A percentile compares a stretch with the other conserved stretches of the same genome.
Conservation (phyloP, 106 monocot species). For the Posidonia australis region DNA sequence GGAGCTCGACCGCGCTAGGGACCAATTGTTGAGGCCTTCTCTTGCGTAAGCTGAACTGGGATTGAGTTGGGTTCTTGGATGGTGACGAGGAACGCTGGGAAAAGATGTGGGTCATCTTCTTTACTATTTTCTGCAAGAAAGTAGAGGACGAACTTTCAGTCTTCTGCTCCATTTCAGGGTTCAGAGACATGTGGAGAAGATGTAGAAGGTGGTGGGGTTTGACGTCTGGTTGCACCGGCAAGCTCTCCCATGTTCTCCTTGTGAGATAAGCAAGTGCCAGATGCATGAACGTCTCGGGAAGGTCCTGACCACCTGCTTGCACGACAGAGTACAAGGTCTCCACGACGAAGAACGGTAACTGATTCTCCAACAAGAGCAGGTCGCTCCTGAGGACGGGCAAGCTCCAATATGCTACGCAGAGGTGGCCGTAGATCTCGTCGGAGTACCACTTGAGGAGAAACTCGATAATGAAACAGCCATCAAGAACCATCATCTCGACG, state of each 20-base stretch:
- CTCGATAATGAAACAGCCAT: constrained; percentile 24
- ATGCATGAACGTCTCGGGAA: background rate
- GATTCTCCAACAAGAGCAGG: constrained; percentile 26
- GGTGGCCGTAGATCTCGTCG: background rate
- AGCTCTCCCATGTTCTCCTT: background rate
- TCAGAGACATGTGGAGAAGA: constrained; percentile 9
- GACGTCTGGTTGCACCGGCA: background rate
- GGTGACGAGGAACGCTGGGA: too few relatives aligned
- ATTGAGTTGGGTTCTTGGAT: background rate
- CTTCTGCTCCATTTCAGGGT: background rate
- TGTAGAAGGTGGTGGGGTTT: constrained; percentile 18
- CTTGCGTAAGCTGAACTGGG: background rate
- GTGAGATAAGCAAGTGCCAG: background rate
- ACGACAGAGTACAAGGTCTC: constrained; percentile 1
- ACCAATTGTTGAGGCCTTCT: background rate
- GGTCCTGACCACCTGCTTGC: background rate
- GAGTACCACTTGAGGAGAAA: constrained; percentile 1
- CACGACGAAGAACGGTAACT: constrained; percentile 22
- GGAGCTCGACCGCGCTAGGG: constrained; percentile 17
- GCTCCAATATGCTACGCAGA: constrained; percentile 1
- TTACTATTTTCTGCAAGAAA: too few relatives aligned
- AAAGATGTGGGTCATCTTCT: too few relatives aligned
- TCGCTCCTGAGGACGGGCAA: constrained; percentile 8
- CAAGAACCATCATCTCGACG: constrained; percentile 16
- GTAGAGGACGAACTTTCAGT: too few relatives aligned